phyloP scores from a whole-genome alignment of 208 protist genomes.

The Crithidia mellificae region DNA sequence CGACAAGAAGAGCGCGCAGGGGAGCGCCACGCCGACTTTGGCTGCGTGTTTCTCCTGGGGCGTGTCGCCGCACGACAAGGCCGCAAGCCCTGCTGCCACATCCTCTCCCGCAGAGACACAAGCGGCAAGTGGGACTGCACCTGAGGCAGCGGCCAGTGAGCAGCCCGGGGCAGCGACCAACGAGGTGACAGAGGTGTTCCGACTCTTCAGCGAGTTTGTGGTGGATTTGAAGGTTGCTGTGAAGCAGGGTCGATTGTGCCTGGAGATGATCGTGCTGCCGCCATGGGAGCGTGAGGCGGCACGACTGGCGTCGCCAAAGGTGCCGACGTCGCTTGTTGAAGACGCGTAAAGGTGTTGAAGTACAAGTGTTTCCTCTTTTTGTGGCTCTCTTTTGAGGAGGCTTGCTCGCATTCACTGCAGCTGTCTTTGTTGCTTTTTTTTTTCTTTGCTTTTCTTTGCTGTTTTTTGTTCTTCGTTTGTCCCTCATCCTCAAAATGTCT shows the following conservation, averaged over 20 bases:
- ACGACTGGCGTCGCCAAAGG: conserved; percentile 14
- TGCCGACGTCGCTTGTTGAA: conserved; percentile 38
- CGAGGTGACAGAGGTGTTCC: conserved; percentile 50
- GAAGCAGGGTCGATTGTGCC: conserved; percentile 41
- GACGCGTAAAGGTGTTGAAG: not conserved
- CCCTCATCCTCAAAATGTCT: too few species aligned
- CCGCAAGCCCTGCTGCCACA: not conserved
- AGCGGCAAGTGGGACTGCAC: too few species aligned
- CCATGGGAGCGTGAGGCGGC: conserved; percentile 63
- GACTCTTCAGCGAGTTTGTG: conserved; percentile 39
- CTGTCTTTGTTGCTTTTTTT: too few species aligned
- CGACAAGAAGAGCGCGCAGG: not conserved
- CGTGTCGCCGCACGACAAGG: not conserved
- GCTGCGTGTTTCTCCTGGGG: conserved; percentile 6
- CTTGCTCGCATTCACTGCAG: too few species aligned
- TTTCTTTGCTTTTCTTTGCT: too few species aligned
- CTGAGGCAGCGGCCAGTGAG: not conserved
- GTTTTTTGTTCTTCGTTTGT: too few species aligned
- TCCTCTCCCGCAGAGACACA: too few species aligned
- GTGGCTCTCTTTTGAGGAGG: too few species aligned
- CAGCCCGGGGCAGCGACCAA: conserved; percentile 37
- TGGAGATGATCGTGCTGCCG: conserved; percentile 64
- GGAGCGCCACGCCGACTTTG: not conserved
- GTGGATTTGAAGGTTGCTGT: conserved; percentile 43
- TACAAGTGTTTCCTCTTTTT: too few species aligned